Percentiles rank a stretch among this genome's conserved stretches.
These are phyloP conservation scores for Rhodotorula sp. DNA, from an alignment of 1,284 basidiomycete species.

Conservation along the genomic window DNA sequence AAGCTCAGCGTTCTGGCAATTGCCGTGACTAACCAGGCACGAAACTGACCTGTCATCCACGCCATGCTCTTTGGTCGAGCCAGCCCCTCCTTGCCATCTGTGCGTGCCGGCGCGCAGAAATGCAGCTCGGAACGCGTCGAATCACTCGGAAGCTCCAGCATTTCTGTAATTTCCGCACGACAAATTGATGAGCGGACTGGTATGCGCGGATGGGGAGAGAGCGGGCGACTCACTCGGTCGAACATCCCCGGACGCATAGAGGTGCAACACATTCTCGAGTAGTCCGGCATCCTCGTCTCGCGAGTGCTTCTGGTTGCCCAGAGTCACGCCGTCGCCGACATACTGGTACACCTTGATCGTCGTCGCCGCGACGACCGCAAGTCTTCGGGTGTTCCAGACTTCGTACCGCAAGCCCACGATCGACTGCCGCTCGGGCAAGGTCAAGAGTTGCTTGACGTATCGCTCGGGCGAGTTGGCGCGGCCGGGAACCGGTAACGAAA, in stretches of 20 bases:
- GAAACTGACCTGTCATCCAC: slow-evolving; percentile 78
- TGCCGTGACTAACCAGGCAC: no score
- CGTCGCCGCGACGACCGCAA: slow-evolving; percentile 76
- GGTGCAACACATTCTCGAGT: slow-evolving; percentile 69
- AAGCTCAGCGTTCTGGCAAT: slow-evolving; percentile 8
- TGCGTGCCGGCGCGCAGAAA: slow-evolving; percentile 63
- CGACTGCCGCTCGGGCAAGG: slow-evolving; percentile 71
- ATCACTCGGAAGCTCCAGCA: slow-evolving; percentile 78
- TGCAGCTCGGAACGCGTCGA: slow-evolving; percentile 71
- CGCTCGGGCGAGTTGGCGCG: slow-evolving; percentile 50
- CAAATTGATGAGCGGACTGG: not conserved
- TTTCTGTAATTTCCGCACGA: slow-evolving; percentile 69
- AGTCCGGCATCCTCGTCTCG: slow-evolving; percentile 70
- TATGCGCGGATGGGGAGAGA: not conserved
- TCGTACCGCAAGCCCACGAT: slow-evolving; percentile 81
- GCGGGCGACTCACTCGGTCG: slow-evolving; percentile 66
- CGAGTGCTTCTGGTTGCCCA: slow-evolving; percentile 40
- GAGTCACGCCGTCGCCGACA: slow-evolving; percentile 56
- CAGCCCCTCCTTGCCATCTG: slow-evolving; percentile 30
- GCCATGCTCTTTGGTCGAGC: slow-evolving; percentile 63
- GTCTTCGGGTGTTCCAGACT: slow-evolving; percentile 54
- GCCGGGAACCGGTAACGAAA: slow-evolving; percentile 45
- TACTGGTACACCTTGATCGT: slow-evolving; percentile 89
- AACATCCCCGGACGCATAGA: slow-evolving; percentile 62
- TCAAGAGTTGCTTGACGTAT: slow-evolving; percentile 74